Evolutionary conservation across 768 basidiomycete genomes (phyloP), one percentile per base, ranked within the genome.

Genomic region (Epithele typhae): DNA sequence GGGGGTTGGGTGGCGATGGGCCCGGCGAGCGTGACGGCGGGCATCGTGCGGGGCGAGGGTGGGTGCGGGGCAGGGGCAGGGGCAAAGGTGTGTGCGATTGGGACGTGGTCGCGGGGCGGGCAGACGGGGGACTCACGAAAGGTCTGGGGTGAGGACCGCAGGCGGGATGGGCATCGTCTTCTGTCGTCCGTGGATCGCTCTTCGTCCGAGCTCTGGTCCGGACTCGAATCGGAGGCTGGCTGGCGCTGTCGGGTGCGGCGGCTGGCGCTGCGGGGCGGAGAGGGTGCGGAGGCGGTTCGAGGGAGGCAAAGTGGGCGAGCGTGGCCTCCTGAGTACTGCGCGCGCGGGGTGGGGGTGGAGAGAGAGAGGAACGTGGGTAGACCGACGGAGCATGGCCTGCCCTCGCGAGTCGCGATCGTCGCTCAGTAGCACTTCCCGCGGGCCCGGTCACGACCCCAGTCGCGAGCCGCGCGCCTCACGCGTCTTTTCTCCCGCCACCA

Each of bases 101-200:
- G 19, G 9, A 40, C 34, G 37, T 22, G 43, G 19, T 4, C n/a
- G 43, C 34, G 37, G 25, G 37, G 33, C 19, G 25, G 25, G 17
- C 17, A 19, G 37, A 30, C n/a, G 30, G 24, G 23, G 35, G 27
- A 61, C 60, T 54, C 54, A 61, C 60, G 56, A 55, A 32, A 58
- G 41, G 45, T 58, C 56, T 18, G 56, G 57, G 40, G 60, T 54
- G 11, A 59, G 41, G 32, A 56, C 45, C 33, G 53, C 56, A 32
- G 58, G 58, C 18, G 59, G 59, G 22, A 58, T 57, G 41, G 60
- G 58, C 60, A 62, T 59, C 40, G 35, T 60, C n/a, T n/a, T n/a
- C n/a, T n/a, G n/a, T n/a, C n/a, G n/a, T n/a, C n/a, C n/a, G n/a
- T n/a, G n/a, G n/a, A n/a, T n/a, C n/a, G n/a, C n/a, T n/a, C n/a